A percentile compares a stretch with the other conserved stretches of the same genome.
Evolutionary conservation across 768 basidiomycete genomes (phyloP).

Genomic region (Lentinula lateritia): DNA sequence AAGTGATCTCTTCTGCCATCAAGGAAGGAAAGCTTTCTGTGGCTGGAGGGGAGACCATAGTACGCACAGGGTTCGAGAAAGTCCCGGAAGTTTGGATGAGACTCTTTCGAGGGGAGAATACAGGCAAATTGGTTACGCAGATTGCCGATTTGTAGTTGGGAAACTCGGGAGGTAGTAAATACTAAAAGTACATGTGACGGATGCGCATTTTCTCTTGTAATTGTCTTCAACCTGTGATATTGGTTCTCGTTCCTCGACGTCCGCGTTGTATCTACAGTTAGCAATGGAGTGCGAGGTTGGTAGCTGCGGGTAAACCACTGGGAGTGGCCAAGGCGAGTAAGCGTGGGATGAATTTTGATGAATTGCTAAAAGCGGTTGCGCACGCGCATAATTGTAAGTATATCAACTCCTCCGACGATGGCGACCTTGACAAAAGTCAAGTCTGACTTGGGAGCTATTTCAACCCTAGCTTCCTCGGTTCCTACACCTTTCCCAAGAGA

Average conservation of each 20-base stretch:
- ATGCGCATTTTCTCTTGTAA: neutral
- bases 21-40: neutral
- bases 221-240: neutral
- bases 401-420: conserved; percentile 4
- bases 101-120: conserved; percentile 2
- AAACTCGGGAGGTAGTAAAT: neutral
- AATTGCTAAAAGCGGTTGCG: neutral
- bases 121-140: conserved; percentile 1
- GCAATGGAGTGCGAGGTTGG: neutral
- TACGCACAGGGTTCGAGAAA: neutral
- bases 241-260: too few species aligned
- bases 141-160: neutral
- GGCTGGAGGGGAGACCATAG: neutral
- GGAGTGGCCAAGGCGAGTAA: neutral
- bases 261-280: too few species aligned
- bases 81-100: neutral
- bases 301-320: neutral
- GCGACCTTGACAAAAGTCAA: conserved; percentile 7
- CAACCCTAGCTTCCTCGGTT: neutral
- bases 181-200: neutral
- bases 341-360: neutral
- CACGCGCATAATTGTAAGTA: neutral
- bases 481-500: conserved; percentile 9
- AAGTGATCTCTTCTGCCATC: neutral
- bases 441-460: neutral